Evolutionary conservation across 2,329 filamentous ascomycete genomes (phyloP).

Genomic region (Fusarium illudens): DNA sequence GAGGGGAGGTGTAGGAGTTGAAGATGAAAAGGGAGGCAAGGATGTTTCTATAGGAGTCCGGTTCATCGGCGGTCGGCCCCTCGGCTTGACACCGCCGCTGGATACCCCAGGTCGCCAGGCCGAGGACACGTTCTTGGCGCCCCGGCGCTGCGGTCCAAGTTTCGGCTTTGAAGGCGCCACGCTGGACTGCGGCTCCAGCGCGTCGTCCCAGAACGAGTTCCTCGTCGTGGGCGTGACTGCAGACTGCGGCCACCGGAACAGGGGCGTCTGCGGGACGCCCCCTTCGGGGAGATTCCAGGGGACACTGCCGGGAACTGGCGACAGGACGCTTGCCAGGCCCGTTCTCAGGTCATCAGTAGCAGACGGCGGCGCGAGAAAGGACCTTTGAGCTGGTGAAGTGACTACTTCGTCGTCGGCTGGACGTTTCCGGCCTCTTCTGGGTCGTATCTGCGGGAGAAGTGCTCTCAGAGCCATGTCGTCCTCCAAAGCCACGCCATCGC

Average conservation of each 20-base stretch:
- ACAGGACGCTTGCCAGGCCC: slow-evolving; percentile 57
- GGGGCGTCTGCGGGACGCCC: slow-evolving; percentile 65
- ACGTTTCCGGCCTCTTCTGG: slow-evolving; percentile 68
- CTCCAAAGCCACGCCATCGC: slow-evolving; percentile 84
- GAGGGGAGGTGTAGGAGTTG: slow-evolving; percentile 11
- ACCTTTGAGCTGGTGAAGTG: slow-evolving; percentile 65
- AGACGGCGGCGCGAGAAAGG: slow-evolving; percentile 65
- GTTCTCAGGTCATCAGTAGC: slow-evolving; percentile 50
- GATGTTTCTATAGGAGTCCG: slow-evolving; percentile 63
- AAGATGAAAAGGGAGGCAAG: slow-evolving; percentile 20
- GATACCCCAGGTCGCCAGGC: slow-evolving; percentile 79
- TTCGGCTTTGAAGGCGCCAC: slow-evolving; percentile 71
- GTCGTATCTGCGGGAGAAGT: slow-evolving; percentile 78
- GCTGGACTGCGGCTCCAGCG: slow-evolving; percentile 73
- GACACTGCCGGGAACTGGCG: slow-evolving; percentile 51
- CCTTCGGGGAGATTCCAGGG: slow-evolving; percentile 45
- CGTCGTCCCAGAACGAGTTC: slow-evolving; percentile 63
- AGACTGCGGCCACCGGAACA: slow-evolving; percentile 78
- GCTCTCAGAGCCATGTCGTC: slow-evolving; percentile 90
- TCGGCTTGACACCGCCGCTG: slow-evolving; percentile 72
- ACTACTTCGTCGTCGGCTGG: slow-evolving; percentile 67
- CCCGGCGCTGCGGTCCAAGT: slow-evolving; percentile 65
- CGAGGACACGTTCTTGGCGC: slow-evolving; percentile 85
- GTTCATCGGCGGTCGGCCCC: slow-evolving; percentile 82
- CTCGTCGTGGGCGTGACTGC: slow-evolving; percentile 74